phyloP scores from a whole-genome alignment of 208 protist genomes.

The Leishmania lainsoni region DNA sequence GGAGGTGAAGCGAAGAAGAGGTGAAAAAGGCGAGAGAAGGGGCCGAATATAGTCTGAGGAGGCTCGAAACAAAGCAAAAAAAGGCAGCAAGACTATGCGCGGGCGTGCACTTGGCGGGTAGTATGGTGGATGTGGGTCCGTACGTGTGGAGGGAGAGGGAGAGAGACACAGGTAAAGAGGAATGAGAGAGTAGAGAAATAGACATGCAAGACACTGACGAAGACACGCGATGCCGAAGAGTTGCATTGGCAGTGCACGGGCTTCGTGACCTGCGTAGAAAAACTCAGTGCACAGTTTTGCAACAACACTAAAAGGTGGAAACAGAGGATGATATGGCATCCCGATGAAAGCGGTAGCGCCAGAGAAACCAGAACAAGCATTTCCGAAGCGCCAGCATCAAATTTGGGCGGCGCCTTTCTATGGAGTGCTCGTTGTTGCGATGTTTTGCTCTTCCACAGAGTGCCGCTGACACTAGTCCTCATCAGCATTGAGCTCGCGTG shows the following conservation, averaged over 20 bases:
- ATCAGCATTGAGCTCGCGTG: neutral
- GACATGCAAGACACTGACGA: neutral
- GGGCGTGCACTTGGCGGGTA: neutral
- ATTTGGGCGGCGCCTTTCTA: too few species aligned
- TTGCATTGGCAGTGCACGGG: neutral
- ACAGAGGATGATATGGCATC: neutral
- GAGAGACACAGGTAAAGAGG: neutral
- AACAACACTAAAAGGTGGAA: neutral
- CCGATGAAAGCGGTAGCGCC: neutral
- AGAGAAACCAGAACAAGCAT: neutral
- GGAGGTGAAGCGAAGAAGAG: neutral
- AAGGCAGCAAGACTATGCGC: neutral
- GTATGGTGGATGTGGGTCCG: neutral
- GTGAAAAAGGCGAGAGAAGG: neutral
- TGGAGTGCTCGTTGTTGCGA: too few species aligned
- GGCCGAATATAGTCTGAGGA: neutral
- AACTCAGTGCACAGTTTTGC: neutral
- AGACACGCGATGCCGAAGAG: neutral
- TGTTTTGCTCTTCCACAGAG: neutral
- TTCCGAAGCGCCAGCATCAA: neutral
- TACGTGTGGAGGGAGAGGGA: neutral
- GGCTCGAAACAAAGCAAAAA: neutral
- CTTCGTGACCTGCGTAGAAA: neutral
- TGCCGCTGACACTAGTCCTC: too few species aligned
- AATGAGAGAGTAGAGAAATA: neutral